Base-by-base conservation (phyloP, 2,329 filamentous ascomycete genomes). In the Arthrinium puccinioides region DNA sequence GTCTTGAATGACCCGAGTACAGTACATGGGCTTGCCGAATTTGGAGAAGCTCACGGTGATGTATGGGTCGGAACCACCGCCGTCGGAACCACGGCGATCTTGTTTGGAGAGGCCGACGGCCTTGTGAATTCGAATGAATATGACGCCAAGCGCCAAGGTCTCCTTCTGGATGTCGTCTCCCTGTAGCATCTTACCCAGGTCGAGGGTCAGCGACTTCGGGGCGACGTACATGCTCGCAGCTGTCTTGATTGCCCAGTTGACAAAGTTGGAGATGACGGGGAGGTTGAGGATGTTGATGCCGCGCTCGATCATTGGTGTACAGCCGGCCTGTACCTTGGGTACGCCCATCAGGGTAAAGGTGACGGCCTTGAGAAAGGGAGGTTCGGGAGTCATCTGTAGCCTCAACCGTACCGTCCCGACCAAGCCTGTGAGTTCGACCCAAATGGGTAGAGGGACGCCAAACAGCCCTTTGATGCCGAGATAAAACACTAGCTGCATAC, bases 1-100 rank as follows among this genome's bases (percentile, higher is more conserved):
- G 53, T 97, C 90, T 36, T 90, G 87, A 45, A 97, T 96, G 36
- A 97, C 89, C 32, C 92, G 81, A 2, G 92, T 97, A 61, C 89
- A 96, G 62, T 95, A 97, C 76, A 95, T 94, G 2, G 90, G 90
- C 64, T 98, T 98, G 39, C 85, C 86, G 50, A 96, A 97, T 60
- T 97, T 96, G 52, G 87, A 94, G 68, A 94, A 97, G 27, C 85
- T 83, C 24, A 97, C 73, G 21, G 90, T 96, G 56, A 97, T 94
- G 59, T 97, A 97, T 0, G 90, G 88, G 50, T 98, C 92, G 35
- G 86, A 94, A 30, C 90, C 90, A 23, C 92, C 90, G 14, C 87
- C 84, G 36, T 82, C 74, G 52, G 81, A 89, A 27, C 88, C 89
- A 41, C 86, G 80, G 32, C 66, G 63, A 56, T 98, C 92, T 55